Conservation (phyloP, 176 grass and related monocot species). For the Phyllostachys edulis region DNA sequence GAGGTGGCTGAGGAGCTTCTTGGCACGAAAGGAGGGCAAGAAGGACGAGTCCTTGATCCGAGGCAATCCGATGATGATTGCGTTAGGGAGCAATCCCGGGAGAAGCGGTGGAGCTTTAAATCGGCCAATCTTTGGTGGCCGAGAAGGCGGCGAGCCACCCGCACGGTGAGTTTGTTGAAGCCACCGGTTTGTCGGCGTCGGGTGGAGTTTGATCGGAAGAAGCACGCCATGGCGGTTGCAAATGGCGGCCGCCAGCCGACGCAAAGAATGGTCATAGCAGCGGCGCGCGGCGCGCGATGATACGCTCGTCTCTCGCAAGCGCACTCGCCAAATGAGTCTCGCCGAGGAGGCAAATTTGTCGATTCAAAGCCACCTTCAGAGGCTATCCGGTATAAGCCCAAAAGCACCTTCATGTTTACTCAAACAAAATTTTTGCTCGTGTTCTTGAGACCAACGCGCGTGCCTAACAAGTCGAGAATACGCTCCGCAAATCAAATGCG, state of each 20-base stretch:
- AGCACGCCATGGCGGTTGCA: constrained; percentile 56
- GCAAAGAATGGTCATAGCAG: no score
- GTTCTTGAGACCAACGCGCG: background rate
- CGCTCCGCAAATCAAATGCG: background rate
- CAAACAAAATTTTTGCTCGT: background rate
- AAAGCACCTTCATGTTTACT: background rate
- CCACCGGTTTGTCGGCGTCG: background rate
- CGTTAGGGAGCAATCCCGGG: constrained; percentile 15
- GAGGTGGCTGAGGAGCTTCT: constrained; percentile 75
- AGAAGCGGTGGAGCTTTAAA: constrained; percentile 83
- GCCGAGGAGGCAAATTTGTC: constrained; percentile 49
- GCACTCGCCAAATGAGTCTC: background rate
- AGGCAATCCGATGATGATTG: constrained; percentile 12
- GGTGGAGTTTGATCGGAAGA: constrained; percentile 51
- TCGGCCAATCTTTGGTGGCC: background rate
- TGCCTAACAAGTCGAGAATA: background rate
- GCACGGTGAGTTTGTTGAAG: background rate
- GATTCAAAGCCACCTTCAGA: constrained; percentile 84
- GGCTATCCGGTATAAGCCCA: constrained; percentile 58
- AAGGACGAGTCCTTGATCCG: constrained; percentile 33
- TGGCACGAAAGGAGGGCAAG: constrained; percentile 59
- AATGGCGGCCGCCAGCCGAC: constrained; percentile 52
- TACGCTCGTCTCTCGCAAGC: constrained; percentile 39
- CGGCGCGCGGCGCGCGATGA: constrained; percentile 51
- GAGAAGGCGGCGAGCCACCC: background rate